A percentile compares a stretch with the other conserved stretches of the same genome.
Evolutionary conservation across 805 yeast genomes (phyloP).

Genomic region (Nakazawaea molendinolei): DNA sequence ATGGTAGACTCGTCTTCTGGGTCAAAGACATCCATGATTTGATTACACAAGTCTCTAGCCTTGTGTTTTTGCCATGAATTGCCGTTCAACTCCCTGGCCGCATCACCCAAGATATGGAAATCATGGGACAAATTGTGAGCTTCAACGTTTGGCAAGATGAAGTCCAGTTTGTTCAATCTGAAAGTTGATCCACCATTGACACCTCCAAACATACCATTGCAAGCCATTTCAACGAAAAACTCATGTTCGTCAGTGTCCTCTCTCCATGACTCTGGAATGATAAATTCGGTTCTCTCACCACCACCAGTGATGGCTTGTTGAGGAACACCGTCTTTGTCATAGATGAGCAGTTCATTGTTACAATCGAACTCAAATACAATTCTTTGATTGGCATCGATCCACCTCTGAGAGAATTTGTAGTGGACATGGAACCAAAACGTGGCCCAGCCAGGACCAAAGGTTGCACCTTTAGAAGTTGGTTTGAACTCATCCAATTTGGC

Average conservation of each 20-base stretch:
- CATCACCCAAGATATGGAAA: slow-evolving; percentile 85
- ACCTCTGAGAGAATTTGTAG: slow-evolving; percentile 55
- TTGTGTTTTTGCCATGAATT: slow-evolving; percentile 76
- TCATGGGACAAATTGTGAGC: slow-evolving; percentile 77
- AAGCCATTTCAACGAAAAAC: slow-evolving; percentile 83
- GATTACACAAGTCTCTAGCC: slow-evolving; percentile 74
- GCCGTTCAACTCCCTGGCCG: slow-evolving; percentile 77
- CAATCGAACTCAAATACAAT: slow-evolving; percentile 80
- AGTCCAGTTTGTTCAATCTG: slow-evolving; percentile 60
- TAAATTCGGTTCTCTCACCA: slow-evolving; percentile 71
- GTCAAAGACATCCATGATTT: slow-evolving; percentile 81
- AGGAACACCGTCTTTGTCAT: slow-evolving; percentile 58
- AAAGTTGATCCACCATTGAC: slow-evolving; percentile 62
- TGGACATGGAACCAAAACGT: slow-evolving; percentile 86
- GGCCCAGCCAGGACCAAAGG: slow-evolving; percentile 94
- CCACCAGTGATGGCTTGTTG: slow-evolving; percentile 84
- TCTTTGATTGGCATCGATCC: slow-evolving; percentile 33
- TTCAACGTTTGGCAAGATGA: slow-evolving; percentile 72
- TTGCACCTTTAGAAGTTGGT: slow-evolving; percentile 60
- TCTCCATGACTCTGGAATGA: slow-evolving; percentile 51
- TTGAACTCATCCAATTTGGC: slow-evolving; percentile 39
- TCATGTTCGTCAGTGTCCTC: slow-evolving; percentile 43
- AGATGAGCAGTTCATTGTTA: slow-evolving; percentile 78
- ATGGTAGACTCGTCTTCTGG: slow-evolving; percentile 55
- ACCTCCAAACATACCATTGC: slow-evolving; percentile 91